Evolutionary conservation across 2,329 filamentous ascomycete genomes (phyloP).

Genomic region (Fusarium tricinctum): DNA sequence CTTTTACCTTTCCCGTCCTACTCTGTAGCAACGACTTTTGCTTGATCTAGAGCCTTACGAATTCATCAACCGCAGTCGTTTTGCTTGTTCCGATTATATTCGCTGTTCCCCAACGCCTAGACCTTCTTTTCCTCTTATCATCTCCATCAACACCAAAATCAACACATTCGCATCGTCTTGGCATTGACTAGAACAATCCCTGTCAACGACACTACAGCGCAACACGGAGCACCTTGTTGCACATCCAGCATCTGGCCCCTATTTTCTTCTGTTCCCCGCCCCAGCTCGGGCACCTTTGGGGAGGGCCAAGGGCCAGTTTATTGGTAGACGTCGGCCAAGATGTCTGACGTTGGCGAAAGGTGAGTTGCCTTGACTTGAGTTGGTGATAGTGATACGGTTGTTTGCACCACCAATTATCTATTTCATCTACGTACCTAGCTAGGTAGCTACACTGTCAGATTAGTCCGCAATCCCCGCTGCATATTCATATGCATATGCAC

Average conservation of each 20-base stretch:
- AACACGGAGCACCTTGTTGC: slow-evolving; percentile 29
- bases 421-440: not conserved
- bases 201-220: slow-evolving; percentile 20
- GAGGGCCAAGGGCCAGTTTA: slow-evolving; percentile 2
- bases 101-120: not conserved
- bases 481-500: slow-evolving; percentile 35
- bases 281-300: slow-evolving; percentile 11
- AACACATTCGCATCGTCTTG: slow-evolving; percentile 17
- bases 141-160: slow-evolving; percentile 20
- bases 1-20: not conserved
- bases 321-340: slow-evolving; percentile 38
- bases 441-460: slow-evolving; percentile 11
- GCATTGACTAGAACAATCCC: slow-evolving; percentile 29
- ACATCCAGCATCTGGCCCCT: slow-evolving; percentile 38
- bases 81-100: slow-evolving; percentile 1
- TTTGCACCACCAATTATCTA: slow-evolving; percentile 9
- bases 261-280: slow-evolving; percentile 37
- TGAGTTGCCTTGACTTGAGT: slow-evolving; percentile 23
- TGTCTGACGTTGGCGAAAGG: slow-evolving; percentile 49
- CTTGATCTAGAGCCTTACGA: slow-evolving; percentile 16
- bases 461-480: slow-evolving; percentile 28
- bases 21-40: slow-evolving; percentile 6
- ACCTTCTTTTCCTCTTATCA: not conserved
- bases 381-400: slow-evolving; percentile 6
- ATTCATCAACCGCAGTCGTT: slow-evolving; percentile 16